Conservation (phyloP, 768 basidiomycete genomes). For the Tricholoma matsutake region DNA sequence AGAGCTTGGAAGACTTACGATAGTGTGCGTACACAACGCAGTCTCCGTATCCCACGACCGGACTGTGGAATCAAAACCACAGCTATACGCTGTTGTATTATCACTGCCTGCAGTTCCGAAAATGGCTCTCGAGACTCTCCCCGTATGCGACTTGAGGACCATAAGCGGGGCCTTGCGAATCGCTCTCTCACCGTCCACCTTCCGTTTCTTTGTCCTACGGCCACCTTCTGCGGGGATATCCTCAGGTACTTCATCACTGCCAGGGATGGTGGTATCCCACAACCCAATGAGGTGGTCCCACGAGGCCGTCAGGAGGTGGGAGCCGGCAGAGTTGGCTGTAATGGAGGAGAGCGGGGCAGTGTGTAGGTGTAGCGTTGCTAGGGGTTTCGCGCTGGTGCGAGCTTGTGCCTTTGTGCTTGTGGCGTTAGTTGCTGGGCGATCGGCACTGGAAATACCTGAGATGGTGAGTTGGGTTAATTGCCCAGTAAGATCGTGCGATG, state of each 20-base stretch:
- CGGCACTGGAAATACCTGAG: constrained; percentile 12
- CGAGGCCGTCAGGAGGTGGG: constrained; percentile 73
- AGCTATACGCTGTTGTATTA: constrained; percentile 55
- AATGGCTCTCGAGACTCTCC: constrained; percentile 69
- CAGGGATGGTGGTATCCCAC: constrained; percentile 68
- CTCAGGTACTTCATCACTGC: constrained; percentile 60
- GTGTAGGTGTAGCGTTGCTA: constrained; percentile 82
- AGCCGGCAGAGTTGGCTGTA: constrained; percentile 48
- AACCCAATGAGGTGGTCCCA: constrained; percentile 88
- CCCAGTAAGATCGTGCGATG: constrained; percentile 79
- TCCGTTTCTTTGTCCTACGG: constrained; percentile 66
- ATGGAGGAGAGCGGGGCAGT: constrained; percentile 78
- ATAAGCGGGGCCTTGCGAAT: constrained; percentile 64
- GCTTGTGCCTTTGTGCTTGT: constrained; percentile 27
- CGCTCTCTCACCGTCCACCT: constrained; percentile 41
- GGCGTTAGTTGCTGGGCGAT: constrained; percentile 1
- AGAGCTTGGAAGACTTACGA: constrained; percentile 44
- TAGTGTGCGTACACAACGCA: constrained; percentile 67
- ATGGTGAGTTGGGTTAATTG: constrained; percentile 47
- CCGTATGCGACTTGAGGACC: constrained; percentile 83
- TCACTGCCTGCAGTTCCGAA: constrained; percentile 41
- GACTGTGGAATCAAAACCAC: constrained; percentile 89
- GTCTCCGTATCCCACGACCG: constrained; percentile 83
- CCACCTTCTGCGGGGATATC: constrained; percentile 32
- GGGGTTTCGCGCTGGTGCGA: constrained; percentile 45